These are phyloP conservation scores for Centaurea solstitialis DNA, from an alignment of 129 eudicot genomes.

Conservation along the genomic window DNA sequence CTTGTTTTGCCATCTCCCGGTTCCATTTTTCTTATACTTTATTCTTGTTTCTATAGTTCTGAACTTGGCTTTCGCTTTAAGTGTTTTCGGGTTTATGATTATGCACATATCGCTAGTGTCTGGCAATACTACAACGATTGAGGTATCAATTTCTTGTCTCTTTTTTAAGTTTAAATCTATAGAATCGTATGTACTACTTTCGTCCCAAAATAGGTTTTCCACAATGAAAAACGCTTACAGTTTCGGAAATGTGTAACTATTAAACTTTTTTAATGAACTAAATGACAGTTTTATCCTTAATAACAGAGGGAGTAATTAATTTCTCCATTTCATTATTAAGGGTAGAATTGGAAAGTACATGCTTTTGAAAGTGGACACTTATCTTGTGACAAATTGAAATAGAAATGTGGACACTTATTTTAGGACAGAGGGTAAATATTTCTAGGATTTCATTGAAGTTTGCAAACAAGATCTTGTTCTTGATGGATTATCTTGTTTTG, in stretches of 20 bases:
- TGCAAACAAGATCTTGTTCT: background rate
- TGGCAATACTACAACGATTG: constrained; percentile 87
- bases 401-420: background rate
- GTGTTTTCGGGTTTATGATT: constrained; percentile 83
- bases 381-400: no score
- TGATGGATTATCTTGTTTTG: constrained; percentile 3
- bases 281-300: background rate
- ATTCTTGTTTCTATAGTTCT: constrained; percentile 46
- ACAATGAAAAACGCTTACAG: no score
- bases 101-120: constrained; percentile 92
- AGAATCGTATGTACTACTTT: no score
- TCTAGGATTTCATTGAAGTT: no score
- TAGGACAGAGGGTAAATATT: background rate
- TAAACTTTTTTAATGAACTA: background rate
- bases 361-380: background rate
- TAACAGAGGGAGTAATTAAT: background rate
- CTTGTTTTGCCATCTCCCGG: background rate
- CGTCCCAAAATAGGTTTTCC: no score
- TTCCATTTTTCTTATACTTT: background rate
- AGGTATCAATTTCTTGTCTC: constrained; percentile 50
- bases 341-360: background rate
- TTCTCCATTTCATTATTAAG: background rate
- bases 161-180: background rate
- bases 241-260: background rate
- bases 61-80: constrained; percentile 88